Evolutionary conservation across 257 asterid species (phyloP).

Genomic region (Echium plantagineum): DNA sequence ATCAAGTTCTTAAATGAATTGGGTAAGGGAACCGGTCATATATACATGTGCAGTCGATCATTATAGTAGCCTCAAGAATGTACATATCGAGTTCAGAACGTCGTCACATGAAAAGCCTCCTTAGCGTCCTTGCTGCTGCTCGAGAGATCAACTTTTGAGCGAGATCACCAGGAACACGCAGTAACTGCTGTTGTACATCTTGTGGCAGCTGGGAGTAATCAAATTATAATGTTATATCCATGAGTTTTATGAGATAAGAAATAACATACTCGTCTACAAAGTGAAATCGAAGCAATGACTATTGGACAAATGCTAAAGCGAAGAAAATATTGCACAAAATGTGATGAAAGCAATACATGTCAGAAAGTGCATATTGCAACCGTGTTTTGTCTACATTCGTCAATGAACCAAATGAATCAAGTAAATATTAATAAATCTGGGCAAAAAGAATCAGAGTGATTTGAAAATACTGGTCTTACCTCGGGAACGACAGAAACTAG

Average conservation of each 20-base stretch:
- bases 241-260: no score
- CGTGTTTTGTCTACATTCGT: no score
- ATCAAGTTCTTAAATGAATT: no score
- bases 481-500: constrained; percentile 59
- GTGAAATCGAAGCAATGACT: neutral
- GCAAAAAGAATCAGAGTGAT: neutral
- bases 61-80: no score
- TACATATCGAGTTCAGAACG: constrained; percentile 1
- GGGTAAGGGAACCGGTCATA: no score
- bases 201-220: constrained; percentile 47
- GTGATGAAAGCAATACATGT: no score
- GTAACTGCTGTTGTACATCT: constrained; percentile 48
- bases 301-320: no score
- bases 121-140: constrained; percentile 61
- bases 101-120: constrained; percentile 33
- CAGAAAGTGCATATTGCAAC: no score
- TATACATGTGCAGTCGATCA: no score
- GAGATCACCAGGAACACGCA: constrained; percentile 58
- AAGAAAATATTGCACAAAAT: no score
- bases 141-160: constrained; percentile 63
- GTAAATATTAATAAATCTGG: neutral
- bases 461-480: constrained; percentile 28
- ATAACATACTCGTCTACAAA: neutral
- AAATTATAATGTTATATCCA: no score
- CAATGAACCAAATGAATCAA: no score